Evolutionary conservation across 1,284 basidiomycete genomes (phyloP), one percentile per base, ranked within the genome.

Genomic region (Ceratobasidium sp.): DNA sequence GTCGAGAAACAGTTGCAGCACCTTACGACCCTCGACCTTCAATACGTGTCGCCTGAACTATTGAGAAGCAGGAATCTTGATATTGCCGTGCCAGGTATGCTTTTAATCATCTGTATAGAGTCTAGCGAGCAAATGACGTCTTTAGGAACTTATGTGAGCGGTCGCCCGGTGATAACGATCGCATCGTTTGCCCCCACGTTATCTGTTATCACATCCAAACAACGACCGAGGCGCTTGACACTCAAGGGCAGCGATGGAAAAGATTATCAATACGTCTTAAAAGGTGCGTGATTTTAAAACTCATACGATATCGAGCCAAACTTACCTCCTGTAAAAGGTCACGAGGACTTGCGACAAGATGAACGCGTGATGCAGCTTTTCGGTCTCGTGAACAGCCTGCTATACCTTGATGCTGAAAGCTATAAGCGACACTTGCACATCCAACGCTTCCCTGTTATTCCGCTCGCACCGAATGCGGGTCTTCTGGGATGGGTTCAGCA

Each of bases 301-400:
- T 11, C 13, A 11, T 0, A 51, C 42, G 42, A 6, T 35, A 8
- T 2, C 28, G 15, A 0, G 39, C 79, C 77, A 71, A 79, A 13
- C 31, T 6, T 15, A 31, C 15, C 35, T 49, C 15, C 28, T 37
- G 49, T 49, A 26, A 45, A 78, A 95, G 94, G 95, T n/a, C 97
- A 99, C 84, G 98, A 99, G 85, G 98, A 99, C 86, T 87, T 99
- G 79, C 95, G 98, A 69, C 98, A 99, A 85, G 98, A 99, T 83
- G 98, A 99, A 83, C 90, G 98, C 78, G 98, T 99, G 77, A 99
- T 99, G 98, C 98, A 99, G 84, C 88, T 99, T 13, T 99, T 99
- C 84, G 95, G 97, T 76, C 90, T 99, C 69, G 94, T 99, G 83
- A 99, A 99, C 84, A 98, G 95, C 0, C 86, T 99, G 0, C 90